These are phyloP conservation scores for Xylaria sp. DNA, from an alignment of 495 filamentous ascomycete species.

Conservation along the genomic window DNA sequence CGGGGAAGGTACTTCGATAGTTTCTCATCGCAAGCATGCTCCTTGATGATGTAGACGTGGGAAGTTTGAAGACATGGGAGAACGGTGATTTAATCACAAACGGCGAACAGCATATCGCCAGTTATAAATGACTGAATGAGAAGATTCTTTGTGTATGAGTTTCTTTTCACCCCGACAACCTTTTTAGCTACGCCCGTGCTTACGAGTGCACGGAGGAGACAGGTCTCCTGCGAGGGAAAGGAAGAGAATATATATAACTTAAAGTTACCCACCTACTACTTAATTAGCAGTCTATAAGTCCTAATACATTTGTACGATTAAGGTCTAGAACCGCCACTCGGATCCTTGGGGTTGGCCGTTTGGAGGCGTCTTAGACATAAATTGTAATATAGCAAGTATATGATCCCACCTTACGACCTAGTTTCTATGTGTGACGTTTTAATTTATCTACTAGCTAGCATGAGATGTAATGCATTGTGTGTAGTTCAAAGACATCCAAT, in stretches of 20 bases:
- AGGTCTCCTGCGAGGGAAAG: conserved; percentile 1
- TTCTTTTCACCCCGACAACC: neutral
- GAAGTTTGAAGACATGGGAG: conserved; percentile 9
- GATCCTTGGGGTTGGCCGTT: neutral
- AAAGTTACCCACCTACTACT: neutral
- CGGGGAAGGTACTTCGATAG: neutral
- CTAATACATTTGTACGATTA: conserved; percentile 12
- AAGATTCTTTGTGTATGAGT: conserved; percentile 12
- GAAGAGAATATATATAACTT: neutral
- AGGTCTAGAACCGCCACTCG: neutral
- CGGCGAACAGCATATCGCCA: neutral
- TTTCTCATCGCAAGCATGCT: neutral
- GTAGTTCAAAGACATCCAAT: too few species aligned
- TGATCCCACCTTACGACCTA: too few species aligned
- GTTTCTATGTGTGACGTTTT: too few species aligned
- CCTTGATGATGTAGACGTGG: conserved; percentile 17
- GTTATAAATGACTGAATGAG: conserved; percentile 23
- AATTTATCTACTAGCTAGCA: neutral
- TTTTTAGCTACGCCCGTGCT: conserved; percentile 9
- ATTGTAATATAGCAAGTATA: neutral
- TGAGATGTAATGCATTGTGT: neutral
- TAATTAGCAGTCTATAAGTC: conserved; percentile 8
- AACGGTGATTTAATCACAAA: neutral
- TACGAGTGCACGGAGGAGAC: conserved; percentile 1
- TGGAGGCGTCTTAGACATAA: neutral